Evolutionary conservation across 208 protist species (phyloP).

Genomic region (Trypanosoma boissoni): DNA sequence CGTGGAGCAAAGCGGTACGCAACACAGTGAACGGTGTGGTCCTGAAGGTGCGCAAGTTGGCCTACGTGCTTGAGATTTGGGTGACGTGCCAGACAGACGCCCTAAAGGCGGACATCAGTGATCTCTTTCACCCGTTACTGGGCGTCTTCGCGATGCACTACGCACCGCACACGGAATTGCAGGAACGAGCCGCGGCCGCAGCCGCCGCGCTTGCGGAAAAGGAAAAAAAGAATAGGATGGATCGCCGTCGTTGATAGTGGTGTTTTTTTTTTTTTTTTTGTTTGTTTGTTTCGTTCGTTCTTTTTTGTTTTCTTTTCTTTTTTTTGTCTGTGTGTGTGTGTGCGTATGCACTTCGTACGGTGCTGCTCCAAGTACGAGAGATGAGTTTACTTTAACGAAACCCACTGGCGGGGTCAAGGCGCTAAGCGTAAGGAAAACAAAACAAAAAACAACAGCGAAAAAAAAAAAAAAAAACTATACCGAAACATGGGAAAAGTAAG

Average conservation of each 20-base stretch:
- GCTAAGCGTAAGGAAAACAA: not conserved
- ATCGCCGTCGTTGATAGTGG: slow-evolving; percentile 33
- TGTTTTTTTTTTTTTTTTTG: not conserved
- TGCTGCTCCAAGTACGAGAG: too few species aligned
- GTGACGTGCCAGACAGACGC: slow-evolving; percentile 61
- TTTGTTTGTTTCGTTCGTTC: not conserved
- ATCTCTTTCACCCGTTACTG: slow-evolving; percentile 55
- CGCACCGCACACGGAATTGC: slow-evolving; percentile 52
- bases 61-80: slow-evolving; percentile 81
- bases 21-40: slow-evolving; percentile 77
- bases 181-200: slow-evolving; percentile 50
- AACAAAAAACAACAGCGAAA: slow-evolving; percentile 9
- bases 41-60: slow-evolving; percentile 71
- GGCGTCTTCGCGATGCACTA: slow-evolving; percentile 54
- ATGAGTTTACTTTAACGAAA: too few species aligned
- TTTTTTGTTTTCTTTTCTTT: not conserved
- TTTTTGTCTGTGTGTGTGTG: slow-evolving; percentile 1
- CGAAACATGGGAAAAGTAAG: too few species aligned
- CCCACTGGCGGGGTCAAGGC: too few species aligned
- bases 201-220: slow-evolving; percentile 40
- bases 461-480: slow-evolving; percentile 5
- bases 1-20: slow-evolving; percentile 65
- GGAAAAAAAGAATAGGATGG: slow-evolving; percentile 39
- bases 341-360: too few species aligned
- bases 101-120: slow-evolving; percentile 60